Conservation (phyloP, 805 yeast genomes). For the Candida ponderosae region DNA sequence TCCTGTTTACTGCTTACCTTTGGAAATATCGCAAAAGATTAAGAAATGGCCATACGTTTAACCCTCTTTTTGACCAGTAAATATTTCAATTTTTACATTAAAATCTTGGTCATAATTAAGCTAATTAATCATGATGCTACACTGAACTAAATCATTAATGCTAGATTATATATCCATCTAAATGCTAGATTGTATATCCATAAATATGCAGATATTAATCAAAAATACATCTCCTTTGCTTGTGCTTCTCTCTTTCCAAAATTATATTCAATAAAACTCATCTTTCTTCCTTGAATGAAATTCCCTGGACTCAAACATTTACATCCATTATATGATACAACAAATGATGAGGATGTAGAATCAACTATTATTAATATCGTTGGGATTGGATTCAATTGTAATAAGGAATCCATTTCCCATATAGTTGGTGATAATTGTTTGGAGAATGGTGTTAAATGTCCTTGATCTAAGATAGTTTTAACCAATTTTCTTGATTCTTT, state of each 20-base stretch:
- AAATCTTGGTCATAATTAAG: no score
- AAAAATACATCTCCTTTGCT: constrained; percentile 37
- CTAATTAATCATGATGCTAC: no score
- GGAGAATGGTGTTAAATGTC: constrained; percentile 77
- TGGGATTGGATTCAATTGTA: constrained; percentile 77
- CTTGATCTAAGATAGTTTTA: constrained; percentile 81
- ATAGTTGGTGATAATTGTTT: constrained; percentile 51
- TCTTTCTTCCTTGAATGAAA: constrained; percentile 38
- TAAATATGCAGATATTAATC: constrained; percentile 1
- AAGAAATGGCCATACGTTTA: constrained; percentile 30
- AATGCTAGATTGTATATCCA: no score
- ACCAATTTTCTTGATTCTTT: constrained; percentile 63
- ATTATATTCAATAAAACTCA: constrained; percentile 66
- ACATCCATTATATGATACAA: constrained; percentile 77
- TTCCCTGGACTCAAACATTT: constrained; percentile 66
- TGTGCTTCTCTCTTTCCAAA: constrained; percentile 50
- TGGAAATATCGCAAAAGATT: constrained; percentile 24
- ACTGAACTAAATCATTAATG: no score
- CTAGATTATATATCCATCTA: neutral
- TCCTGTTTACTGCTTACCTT: constrained; percentile 84
- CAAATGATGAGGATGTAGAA: constrained; percentile 60
- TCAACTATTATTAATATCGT: constrained; percentile 58
- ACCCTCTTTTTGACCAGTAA: no score
- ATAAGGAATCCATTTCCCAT: constrained; percentile 61
- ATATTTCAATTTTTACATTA: no score